Base-by-base conservation (phyloP, 805 yeast species). In the Yarrowia yakushimensis region DNA sequence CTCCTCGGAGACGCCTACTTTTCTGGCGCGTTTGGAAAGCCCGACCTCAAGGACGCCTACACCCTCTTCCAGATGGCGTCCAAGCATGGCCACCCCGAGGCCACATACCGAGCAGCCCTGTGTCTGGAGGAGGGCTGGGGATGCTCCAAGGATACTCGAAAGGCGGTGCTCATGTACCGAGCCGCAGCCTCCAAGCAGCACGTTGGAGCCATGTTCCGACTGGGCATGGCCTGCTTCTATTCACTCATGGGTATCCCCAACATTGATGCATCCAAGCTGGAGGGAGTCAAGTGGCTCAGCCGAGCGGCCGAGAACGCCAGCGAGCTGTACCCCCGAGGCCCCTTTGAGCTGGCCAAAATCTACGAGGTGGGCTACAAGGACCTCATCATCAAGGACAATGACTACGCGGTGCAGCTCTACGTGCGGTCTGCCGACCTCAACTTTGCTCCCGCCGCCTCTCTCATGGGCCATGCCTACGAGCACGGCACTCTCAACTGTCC, bases 51-150 rank as follows among this genome's bases (percentile, higher is more conserved):
- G 66, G 92, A 88, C 67, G 87, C 97, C 1, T 86, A 90, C 68
- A 67, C 73, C 1, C 80, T 89, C 63, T 94, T 94, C 72, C 91
- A 87, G 70, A 78, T 88, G 34, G 97, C 98, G 7, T 97, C 97
- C 2, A 93, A 94, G 71, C 93, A 90, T 68, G 94, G 93, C 27
- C 98, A 93, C 72, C 81, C 88, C 5, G 98, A 93, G 72, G 84
- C 94, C 54, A 91, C 97, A 0, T 94, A 88, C 74, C 82, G 98
- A 68, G 88, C 97, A 0, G 90, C 97, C 0, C 82, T 88, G 62
- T 93, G 97, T 74, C 88, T 86, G 68, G 96, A 92, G 73, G 96
- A 91, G 74, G 99, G 99, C 17, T 78, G 92, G 74, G 99, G 99
- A 4, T 87, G 93, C 4, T 85, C 90, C 20, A 81, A 94, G 68